Percentiles rank a stretch among this genome's conserved stretches.
Conservation (phyloP, 2,329 filamentous ascomycete genomes). For the Penicillium brevicompactum region DNA sequence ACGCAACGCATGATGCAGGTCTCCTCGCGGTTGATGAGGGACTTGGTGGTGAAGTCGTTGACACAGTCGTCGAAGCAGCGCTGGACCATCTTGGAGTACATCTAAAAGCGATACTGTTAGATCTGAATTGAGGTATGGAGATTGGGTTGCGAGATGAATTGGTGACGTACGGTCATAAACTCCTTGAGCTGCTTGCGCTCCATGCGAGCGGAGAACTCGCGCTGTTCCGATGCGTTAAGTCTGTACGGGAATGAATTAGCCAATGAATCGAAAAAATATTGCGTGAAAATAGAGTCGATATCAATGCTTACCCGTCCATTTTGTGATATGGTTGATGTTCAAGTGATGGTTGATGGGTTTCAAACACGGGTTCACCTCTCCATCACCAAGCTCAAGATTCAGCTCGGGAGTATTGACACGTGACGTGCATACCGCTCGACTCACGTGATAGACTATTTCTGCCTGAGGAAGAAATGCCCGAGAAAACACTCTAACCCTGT, state of each 20-base stretch:
- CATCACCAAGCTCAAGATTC: not conserved
- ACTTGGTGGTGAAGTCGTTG: conserved; percentile 98
- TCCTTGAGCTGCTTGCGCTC: conserved; percentile 99
- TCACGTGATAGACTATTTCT: not conserved
- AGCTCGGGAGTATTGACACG: not conserved
- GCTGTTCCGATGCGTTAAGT: conserved; percentile 78
- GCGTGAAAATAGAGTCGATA: not conserved
- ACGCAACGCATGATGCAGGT: conserved; percentile 94
- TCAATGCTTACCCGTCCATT: conserved; percentile 41
- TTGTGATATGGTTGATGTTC: conserved; percentile 16
- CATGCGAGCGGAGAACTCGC: conserved; percentile 91
- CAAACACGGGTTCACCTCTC: not conserved
- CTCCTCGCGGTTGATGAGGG: conserved; percentile 82
- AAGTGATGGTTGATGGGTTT: conserved; percentile 8
- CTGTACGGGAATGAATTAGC: conserved; percentile 40
- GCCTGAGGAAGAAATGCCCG: not conserved
- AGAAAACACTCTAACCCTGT: not conserved
- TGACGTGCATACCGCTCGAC: not conserved
- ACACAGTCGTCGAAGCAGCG: conserved; percentile 94
- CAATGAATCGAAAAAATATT: not conserved
- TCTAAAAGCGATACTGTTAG: conserved; percentile 46
- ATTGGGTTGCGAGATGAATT: not conserved
- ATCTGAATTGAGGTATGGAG: not conserved
- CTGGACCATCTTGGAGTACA: conserved; percentile 63
- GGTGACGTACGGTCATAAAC: conserved; percentile 82